Evolutionary conservation across 208 protist species (phyloP).

Genomic region (Leishmania arabica): DNA sequence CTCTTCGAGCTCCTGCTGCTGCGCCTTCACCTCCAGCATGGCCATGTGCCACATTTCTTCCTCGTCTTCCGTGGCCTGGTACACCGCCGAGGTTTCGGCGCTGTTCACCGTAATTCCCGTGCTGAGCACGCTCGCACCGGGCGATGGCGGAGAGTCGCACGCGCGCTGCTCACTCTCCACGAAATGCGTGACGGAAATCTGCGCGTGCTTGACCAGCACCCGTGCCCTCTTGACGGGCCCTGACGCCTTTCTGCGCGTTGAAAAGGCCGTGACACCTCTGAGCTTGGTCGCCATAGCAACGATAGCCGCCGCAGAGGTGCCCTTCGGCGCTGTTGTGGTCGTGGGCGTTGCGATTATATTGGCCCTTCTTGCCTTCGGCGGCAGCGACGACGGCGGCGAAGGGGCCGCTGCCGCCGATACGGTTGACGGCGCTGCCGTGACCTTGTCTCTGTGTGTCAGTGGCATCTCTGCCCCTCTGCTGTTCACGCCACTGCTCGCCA

Average conservation of each 20-base stretch:
- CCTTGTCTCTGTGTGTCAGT: background rate
- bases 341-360: background rate
- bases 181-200: background rate
- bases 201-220: background rate
- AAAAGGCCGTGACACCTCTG: background rate
- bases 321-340: background rate
- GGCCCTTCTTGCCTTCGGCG: background rate
- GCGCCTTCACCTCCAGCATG: slow-evolving; percentile 70
- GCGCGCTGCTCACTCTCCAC: background rate
- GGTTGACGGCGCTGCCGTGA: background rate
- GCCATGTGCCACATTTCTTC: slow-evolving; percentile 61
- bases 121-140: background rate
- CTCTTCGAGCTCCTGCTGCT: slow-evolving; percentile 61
- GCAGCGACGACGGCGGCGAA: no score
- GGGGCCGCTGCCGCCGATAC: background rate
- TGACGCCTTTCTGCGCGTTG: background rate
- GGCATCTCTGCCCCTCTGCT: background rate
- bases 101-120: background rate
- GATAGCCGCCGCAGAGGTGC: background rate
- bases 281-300: background rate
- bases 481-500: background rate
- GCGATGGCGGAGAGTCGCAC: background rate
- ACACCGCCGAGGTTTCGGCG: background rate
- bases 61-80: slow-evolving; percentile 16
- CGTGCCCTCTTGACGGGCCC: background rate